Evolutionary conservation across 164 flowering plant species (phyloP).

Genomic region (Vitis rotundifolia): DNA sequence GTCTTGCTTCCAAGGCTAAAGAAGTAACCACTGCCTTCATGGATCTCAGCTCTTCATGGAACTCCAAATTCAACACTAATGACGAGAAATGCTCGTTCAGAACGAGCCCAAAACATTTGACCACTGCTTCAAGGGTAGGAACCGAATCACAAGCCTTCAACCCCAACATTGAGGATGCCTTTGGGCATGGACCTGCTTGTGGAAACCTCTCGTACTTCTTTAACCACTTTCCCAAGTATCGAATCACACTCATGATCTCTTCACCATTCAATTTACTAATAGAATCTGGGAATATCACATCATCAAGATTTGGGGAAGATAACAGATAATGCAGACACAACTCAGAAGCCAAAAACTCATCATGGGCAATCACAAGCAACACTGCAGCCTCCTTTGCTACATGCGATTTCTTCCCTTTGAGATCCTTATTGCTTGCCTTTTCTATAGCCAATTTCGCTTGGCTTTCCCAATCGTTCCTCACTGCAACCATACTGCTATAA

Average conservation of each 20-base stretch:
- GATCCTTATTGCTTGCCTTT: conserved; percentile 26
- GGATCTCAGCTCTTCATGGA: conserved; percentile 64
- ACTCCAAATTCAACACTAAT: conserved; percentile 64
- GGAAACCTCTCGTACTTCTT: conserved; percentile 87
- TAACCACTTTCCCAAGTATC: conserved; percentile 83
- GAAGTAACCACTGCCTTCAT: conserved; percentile 48
- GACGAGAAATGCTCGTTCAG: conserved; percentile 78
- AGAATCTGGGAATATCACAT: conserved; percentile 53
- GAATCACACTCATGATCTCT: conserved; percentile 59
- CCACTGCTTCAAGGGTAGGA: conserved; percentile 60
- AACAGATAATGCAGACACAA: conserved; percentile 80
- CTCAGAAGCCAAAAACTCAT: conserved; percentile 67
- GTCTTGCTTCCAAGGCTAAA: conserved; percentile 57
- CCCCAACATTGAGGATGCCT: conserved; percentile 40
- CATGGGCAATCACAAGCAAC: conserved; percentile 75
- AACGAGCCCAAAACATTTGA: conserved; percentile 58
- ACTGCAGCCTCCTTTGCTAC: conserved; percentile 65
- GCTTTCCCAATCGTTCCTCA: conserved; percentile 75
- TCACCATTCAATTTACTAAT: conserved; percentile 53
- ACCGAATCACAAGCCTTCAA: conserved; percentile 71
- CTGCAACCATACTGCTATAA: conserved; percentile 29
- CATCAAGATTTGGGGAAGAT: conserved; percentile 54
- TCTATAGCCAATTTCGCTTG: conserved; percentile 58
- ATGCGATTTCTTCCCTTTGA: conserved; percentile 18
- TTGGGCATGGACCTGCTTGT: conserved; percentile 55